A percentile compares a stretch with the other conserved stretches of the same genome.
Conservation (phyloP, 257 asterid species). For the Solanum raphanifolium region DNA sequence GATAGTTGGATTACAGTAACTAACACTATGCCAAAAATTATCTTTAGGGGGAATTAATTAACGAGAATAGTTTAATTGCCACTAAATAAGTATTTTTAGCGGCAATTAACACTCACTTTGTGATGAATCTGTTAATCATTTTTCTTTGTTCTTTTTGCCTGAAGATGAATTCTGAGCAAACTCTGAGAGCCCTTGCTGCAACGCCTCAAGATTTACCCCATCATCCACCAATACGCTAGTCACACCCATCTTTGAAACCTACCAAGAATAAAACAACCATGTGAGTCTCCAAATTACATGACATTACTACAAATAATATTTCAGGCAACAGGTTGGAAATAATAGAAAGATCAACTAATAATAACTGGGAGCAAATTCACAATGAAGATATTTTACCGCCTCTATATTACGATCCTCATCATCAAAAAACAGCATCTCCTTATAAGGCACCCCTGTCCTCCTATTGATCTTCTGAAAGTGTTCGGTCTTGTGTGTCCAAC, state of each 20-base stretch:
- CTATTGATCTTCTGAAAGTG: constrained; percentile 59
- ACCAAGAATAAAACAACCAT: not conserved
- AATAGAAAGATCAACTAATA: not conserved
- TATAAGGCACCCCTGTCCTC: constrained; percentile 55
- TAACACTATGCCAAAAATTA: not conserved
- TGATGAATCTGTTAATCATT: constrained; percentile 25
- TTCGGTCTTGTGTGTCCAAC: constrained; percentile 81
- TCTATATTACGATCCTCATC: constrained; percentile 78
- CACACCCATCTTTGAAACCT: constrained; percentile 80
- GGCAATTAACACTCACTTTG: not conserved
- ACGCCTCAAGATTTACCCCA: constrained; percentile 57
- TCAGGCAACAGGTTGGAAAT: not conserved
- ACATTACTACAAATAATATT: not conserved
- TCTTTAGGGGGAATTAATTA: too few species aligned
- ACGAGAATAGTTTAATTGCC: not conserved
- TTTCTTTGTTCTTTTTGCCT: constrained; percentile 28
- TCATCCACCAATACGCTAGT: constrained; percentile 55
- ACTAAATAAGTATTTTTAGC: not conserved
- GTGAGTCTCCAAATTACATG: not conserved
- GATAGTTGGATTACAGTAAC: not conserved
- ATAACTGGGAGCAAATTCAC: not conserved
- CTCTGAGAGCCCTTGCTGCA: constrained; percentile 52
- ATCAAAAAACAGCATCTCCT: constrained; percentile 79
- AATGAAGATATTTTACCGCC: constrained; percentile 28
- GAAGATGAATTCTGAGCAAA: constrained; percentile 33